phyloP scores from a whole-genome alignment of 345 rosid species.

The Streptanthus diversifolius region DNA sequence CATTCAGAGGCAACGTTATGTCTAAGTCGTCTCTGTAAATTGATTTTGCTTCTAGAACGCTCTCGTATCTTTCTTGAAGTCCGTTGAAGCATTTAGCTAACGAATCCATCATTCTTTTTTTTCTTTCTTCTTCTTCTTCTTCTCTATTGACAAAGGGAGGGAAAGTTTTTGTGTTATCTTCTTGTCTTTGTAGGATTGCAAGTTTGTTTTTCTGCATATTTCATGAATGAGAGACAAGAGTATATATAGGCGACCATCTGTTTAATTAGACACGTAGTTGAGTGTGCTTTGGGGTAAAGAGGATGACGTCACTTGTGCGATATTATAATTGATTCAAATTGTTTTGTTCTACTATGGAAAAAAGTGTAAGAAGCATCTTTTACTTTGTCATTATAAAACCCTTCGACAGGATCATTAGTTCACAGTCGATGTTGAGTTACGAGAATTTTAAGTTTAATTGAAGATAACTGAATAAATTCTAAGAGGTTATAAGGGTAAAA shows the following conservation, averaged over 20 bases:
- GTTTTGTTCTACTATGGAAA: not conserved
- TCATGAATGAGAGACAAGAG: not conserved
- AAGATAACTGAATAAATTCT: not conserved
- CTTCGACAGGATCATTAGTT: not conserved
- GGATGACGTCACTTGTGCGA: slow-evolving; percentile 15
- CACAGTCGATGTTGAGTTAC: not conserved
- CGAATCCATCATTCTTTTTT: slow-evolving; percentile 18
- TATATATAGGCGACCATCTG: slow-evolving; percentile 27
- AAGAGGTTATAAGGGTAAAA: not conserved
- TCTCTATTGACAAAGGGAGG: not conserved
- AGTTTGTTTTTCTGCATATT: not conserved
- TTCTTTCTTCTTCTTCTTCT: not conserved
- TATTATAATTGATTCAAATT: not conserved
- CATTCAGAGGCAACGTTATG: slow-evolving; percentile 21
- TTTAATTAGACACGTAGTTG: slow-evolving; percentile 14
- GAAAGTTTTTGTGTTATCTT: slow-evolving; percentile 4
- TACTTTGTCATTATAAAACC: not conserved
- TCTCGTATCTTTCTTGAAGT: slow-evolving; percentile 23
- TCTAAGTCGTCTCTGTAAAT: slow-evolving; percentile 29
- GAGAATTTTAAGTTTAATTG: not conserved
- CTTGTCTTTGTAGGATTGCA: not conserved
- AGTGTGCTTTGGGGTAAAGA: slow-evolving; percentile 29
- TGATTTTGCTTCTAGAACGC: slow-evolving; percentile 13
- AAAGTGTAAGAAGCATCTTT: not conserved
- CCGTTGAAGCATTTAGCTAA: slow-evolving; percentile 32